These are phyloP conservation scores for Poa annua DNA, from an alignment of 176 grass and related monocot species.

Conservation along the genomic window DNA sequence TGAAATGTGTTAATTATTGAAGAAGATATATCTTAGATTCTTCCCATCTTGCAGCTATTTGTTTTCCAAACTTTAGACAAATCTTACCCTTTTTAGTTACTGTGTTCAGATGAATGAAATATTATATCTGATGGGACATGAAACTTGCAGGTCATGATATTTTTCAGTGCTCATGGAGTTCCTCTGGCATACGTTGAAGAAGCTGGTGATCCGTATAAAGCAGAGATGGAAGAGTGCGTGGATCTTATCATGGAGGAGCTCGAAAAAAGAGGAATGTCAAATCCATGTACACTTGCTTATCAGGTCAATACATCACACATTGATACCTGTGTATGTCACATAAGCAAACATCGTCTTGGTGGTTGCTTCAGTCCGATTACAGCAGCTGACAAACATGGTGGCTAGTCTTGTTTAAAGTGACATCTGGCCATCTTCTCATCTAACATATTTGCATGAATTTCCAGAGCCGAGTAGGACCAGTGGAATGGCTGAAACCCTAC, in stretches of 20 bases:
- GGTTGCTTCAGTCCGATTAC: constrained; percentile 19
- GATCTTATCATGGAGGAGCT: constrained; percentile 98
- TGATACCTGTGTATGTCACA: not conserved
- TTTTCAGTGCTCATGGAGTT: constrained; percentile 99
- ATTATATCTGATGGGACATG: constrained; percentile 32
- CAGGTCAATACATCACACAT: constrained; percentile 52
- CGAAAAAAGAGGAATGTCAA: constrained; percentile 71
- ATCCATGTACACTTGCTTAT: constrained; percentile 95
- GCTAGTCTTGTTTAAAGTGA: constrained; percentile 13
- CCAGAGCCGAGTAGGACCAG: constrained; percentile 91
- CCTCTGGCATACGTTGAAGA: constrained; percentile 97
- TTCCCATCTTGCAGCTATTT: constrained; percentile 37
- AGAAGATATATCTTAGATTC: constrained; percentile 10
- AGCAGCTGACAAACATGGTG: constrained; percentile 5
- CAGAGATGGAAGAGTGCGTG: constrained; percentile 96
- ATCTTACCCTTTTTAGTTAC: constrained; percentile 28
- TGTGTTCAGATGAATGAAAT: constrained; percentile 11
- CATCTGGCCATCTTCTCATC: constrained; percentile 7
- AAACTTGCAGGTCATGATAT: constrained; percentile 85
- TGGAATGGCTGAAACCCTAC: constrained; percentile 97
- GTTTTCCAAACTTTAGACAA: not conserved
- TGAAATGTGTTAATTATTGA: constrained; percentile 30
- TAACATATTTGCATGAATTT: constrained; percentile 37
- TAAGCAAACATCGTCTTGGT: constrained; percentile 9
- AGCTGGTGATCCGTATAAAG: constrained; percentile 99